A percentile compares a stretch with the other conserved stretches of the same genome.
phyloP scores from a whole-genome alignment of 768 basidiomycete species.

The Candolleomyces efflorescens region DNA sequence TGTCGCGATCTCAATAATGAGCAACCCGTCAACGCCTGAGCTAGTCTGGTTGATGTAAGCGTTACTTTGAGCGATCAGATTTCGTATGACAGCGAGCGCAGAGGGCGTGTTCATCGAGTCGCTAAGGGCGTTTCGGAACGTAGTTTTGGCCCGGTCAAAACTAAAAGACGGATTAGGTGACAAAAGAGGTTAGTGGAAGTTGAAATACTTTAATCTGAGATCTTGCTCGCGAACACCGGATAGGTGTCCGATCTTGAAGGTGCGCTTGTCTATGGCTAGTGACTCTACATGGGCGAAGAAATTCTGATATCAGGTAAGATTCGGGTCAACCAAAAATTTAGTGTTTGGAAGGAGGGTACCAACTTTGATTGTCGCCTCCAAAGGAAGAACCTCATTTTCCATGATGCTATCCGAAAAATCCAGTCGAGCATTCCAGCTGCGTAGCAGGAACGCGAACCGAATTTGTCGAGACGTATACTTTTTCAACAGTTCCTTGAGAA shows the following conservation, averaged over 20 bases:
- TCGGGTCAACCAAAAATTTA: background rate
- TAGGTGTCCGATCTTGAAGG: conserved; percentile 39
- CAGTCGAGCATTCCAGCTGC: conserved; percentile 88
- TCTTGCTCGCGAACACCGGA: conserved; percentile 66
- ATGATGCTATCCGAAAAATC: conserved; percentile 91
- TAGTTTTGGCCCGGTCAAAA: conserved; percentile 65
- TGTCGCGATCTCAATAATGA: conserved; percentile 59
- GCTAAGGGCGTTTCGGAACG: conserved; percentile 83
- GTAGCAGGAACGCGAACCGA: conserved; percentile 85
- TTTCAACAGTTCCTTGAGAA: conserved; percentile 72
- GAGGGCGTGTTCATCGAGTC: conserved; percentile 96
- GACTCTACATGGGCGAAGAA: conserved; percentile 91
- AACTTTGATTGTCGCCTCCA: conserved; percentile 86
- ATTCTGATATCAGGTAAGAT: conserved; percentile 52
- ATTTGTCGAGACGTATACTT: conserved; percentile 84
- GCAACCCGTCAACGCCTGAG: conserved; percentile 52
- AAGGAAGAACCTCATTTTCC: conserved; percentile 82
- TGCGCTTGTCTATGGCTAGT: conserved; percentile 18
- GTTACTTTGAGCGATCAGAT: conserved; percentile 82
- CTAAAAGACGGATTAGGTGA: conserved; percentile 33
- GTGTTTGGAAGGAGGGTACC: conserved; percentile 17
- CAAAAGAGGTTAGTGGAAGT: background rate
- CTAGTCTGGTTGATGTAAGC: conserved; percentile 76
- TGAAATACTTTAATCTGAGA: conserved; percentile 55
- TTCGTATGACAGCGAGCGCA: conserved; percentile 71